These are phyloP conservation scores for Grigorovia transvaalensis DNA, from an alignment of 805 yeast species.

Conservation along the genomic window DNA sequence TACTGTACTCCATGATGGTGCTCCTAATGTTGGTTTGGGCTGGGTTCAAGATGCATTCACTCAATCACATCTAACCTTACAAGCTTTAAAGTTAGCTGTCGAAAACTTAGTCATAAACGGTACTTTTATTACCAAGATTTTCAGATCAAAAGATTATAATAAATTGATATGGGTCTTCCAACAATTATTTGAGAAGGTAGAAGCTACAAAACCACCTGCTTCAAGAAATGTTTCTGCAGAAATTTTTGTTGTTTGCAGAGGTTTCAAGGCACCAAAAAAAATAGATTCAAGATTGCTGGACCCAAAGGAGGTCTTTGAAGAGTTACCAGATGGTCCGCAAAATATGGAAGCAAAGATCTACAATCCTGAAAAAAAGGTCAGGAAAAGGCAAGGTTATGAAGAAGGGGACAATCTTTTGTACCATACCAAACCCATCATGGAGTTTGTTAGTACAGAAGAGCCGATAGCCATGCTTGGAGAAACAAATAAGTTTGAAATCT, in stretches of 20 bases:
- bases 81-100: conserved; percentile 86
- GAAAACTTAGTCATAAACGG: conserved; percentile 90
- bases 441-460: conserved; percentile 71
- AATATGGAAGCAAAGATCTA: conserved; percentile 86
- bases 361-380: conserved; percentile 84
- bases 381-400: conserved; percentile 94
- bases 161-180: conserved; percentile 96
- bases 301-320: conserved; percentile 90
- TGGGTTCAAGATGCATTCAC: conserved; percentile 99
- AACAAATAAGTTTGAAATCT: conserved; percentile 52
- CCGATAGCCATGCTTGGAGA: conserved; percentile 77
- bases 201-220: conserved; percentile 98
- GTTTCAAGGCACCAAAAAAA: conserved; percentile 92
- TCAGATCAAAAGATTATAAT: conserved; percentile 97
- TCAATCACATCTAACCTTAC: conserved; percentile 90
- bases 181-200: conserved; percentile 90
- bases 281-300: conserved; percentile 88
- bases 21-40: conserved; percentile 99
- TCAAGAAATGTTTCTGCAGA: conserved; percentile 99
- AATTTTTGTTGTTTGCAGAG: conserved; percentile 92
- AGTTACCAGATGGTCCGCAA: conserved; percentile 59
- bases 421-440: conserved; percentile 64
- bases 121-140: conserved; percentile 89
- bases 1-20: conserved; percentile 97
- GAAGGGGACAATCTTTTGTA: conserved; percentile 75